A percentile compares a stretch with the other conserved stretches of the same genome.
Conservation (phyloP, 108 stramenopile species). For the Cylindrotheca closterium region DNA sequence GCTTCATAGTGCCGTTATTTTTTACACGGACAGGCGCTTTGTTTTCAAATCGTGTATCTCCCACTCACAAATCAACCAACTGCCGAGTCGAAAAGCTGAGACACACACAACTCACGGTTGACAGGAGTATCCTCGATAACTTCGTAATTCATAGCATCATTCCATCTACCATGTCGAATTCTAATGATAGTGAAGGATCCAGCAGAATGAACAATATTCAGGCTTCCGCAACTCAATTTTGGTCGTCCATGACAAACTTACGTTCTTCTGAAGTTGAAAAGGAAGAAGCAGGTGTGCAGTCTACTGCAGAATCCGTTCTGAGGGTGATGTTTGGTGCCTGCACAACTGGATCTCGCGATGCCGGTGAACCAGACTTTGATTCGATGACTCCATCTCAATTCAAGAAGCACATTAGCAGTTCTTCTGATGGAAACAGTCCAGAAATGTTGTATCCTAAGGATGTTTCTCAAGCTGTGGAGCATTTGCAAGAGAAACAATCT, state of each 20-base stretch:
- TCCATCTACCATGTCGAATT: no score
- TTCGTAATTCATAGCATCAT: no score
- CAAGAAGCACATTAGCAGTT: not conserved
- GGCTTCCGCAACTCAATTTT: slow-evolving; percentile 20
- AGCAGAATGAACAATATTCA: not conserved
- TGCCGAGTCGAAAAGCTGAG: no score
- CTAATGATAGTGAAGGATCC: no score
- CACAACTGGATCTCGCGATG: slow-evolving; percentile 15
- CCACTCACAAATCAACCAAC: no score
- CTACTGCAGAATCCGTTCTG: slow-evolving; percentile 27
- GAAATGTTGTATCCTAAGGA: slow-evolving; percentile 2
- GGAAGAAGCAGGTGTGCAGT: slow-evolving; percentile 3
- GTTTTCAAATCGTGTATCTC: no score
- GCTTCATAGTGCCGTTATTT: no score
- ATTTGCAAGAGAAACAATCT: slow-evolving; percentile 7
- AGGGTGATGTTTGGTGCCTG: slow-evolving; percentile 40
- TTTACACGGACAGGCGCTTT: no score
- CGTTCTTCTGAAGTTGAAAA: not conserved
- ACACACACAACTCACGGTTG: no score
- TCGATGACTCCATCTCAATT: not conserved
- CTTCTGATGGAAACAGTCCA: slow-evolving; percentile 9
- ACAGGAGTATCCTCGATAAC: no score
- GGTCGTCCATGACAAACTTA: slow-evolving; percentile 14
- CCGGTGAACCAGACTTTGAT: not conserved
- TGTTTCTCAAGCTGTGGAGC: slow-evolving; percentile 17